Evolutionary conservation across 257 asterid genomes (phyloP).

Genomic region (Cynanchum wilfordii): DNA sequence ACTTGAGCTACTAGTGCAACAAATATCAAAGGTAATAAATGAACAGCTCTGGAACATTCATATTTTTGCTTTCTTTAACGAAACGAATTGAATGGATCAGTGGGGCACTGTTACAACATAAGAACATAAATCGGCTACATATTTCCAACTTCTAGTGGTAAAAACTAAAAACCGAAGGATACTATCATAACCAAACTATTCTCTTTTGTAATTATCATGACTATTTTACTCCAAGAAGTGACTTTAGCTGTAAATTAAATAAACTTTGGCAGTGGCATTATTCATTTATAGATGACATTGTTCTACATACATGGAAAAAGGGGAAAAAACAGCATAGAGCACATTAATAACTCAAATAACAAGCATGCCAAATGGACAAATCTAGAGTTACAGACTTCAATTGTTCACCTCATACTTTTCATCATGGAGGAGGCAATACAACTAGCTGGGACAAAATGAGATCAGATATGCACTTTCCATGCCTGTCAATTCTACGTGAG

Average conservation of each 20-base stretch:
- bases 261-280: not conserved
- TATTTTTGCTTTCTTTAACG: not conserved
- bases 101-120: not conserved
- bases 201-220: too few species aligned
- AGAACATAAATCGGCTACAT: not conserved
- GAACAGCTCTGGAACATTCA: not conserved
- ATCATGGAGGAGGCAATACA: constrained; percentile 63
- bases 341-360: not conserved
- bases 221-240: not conserved
- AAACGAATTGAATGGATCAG: not conserved
- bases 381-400: not conserved
- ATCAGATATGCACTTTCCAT: constrained; percentile 84
- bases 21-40: not conserved
- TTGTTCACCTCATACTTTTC: not conserved
- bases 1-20: not conserved
- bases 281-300: not conserved
- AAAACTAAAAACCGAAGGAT: not conserved
- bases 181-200: not conserved
- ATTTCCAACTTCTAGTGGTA: not conserved
- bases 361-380: not conserved
- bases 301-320: not conserved
- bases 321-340: not conserved
- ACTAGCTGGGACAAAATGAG: constrained; percentile 63
- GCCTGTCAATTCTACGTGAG: constrained; percentile 91
- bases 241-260: not conserved